Conservation (phyloP, 1,284 basidiomycete genomes). For the Moesziomyces parantarcticus region DNA sequence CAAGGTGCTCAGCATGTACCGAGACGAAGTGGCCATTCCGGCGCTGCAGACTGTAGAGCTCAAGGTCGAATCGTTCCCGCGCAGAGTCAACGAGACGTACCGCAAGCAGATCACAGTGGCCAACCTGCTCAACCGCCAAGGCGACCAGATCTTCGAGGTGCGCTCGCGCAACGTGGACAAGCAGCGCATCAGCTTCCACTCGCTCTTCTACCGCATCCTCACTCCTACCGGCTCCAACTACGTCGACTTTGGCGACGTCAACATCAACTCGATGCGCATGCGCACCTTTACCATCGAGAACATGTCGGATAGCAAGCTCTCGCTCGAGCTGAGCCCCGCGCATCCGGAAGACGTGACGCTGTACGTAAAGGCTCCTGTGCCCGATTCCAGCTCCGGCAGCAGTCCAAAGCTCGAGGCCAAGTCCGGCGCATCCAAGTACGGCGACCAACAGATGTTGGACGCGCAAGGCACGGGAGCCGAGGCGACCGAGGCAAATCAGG, state of each 20-base stretch:
- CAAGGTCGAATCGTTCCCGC: constrained; percentile 71
- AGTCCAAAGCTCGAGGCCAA: constrained; percentile 37
- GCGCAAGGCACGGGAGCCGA: constrained; percentile 11
- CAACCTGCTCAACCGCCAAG: constrained; percentile 66
- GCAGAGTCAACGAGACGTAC: constrained; percentile 71
- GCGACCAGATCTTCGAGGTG: constrained; percentile 70
- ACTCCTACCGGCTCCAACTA: constrained; percentile 71
- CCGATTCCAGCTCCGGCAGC: constrained; percentile 4
- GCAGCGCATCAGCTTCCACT: constrained; percentile 71
- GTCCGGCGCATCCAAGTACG: constrained; percentile 18
- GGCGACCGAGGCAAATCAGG: constrained; percentile 5
- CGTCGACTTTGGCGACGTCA: constrained; percentile 71
- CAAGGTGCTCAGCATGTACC: constrained; percentile 71
- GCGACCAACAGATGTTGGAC: constrained; percentile 20
- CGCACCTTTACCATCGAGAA: constrained; percentile 71
- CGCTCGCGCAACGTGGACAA: constrained; percentile 71
- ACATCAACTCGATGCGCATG: constrained; percentile 70
- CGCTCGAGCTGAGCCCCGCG: constrained; percentile 70
- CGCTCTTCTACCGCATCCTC: constrained; percentile 71
- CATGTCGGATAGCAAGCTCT: constrained; percentile 67
- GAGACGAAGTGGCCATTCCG: constrained; percentile 70
- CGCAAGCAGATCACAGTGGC: constrained; percentile 71
- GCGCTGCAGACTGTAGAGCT: constrained; percentile 70
- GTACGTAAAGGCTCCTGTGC: constrained; percentile 66
- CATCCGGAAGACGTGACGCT: constrained; percentile 71